Evolutionary conservation across 2,329 filamentous ascomycete species (phyloP).

Genomic region (Ophiostoma pallidulum): DNA sequence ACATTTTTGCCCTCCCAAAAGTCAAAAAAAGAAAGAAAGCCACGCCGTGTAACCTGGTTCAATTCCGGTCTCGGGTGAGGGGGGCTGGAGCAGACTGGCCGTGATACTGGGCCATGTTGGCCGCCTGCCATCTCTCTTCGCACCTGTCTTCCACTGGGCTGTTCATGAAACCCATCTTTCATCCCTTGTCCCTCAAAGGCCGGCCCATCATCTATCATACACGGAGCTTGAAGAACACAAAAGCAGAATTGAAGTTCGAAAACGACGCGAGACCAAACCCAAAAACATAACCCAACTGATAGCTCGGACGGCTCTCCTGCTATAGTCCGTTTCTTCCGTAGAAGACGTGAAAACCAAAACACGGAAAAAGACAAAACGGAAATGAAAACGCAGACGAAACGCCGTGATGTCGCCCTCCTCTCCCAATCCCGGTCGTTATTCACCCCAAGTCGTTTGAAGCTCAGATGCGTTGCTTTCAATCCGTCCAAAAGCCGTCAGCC

Average conservation of each 20-base stretch:
- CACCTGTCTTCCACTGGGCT: too few relatives aligned
- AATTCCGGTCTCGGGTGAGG: too few relatives aligned
- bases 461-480: neutral
- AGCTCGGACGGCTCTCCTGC: neutral
- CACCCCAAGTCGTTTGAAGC: neutral
- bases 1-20: too few relatives aligned
- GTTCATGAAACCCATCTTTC: neutral
- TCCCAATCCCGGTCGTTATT: neutral
- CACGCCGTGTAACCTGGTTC: too few relatives aligned
- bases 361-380: neutral
- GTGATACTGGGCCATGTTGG: too few relatives aligned
- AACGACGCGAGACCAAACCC: neutral
- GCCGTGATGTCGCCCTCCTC: constrained; percentile 1
- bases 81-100: too few relatives aligned
- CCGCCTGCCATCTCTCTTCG: too few relatives aligned
- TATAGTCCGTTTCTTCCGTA: neutral
- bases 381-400: neutral
- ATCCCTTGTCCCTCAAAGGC: neutral
- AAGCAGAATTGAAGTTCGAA: constrained; percentile 3
- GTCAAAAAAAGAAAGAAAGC: too few relatives aligned
- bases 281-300: neutral
- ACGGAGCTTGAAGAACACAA: neutral
- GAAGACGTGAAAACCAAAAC: neutral
- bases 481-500: too few relatives aligned
- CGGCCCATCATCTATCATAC: neutral